phyloP scores from a whole-genome alignment of 352 stramenopile genomes.

The Phytopythium kandeliae region DNA sequence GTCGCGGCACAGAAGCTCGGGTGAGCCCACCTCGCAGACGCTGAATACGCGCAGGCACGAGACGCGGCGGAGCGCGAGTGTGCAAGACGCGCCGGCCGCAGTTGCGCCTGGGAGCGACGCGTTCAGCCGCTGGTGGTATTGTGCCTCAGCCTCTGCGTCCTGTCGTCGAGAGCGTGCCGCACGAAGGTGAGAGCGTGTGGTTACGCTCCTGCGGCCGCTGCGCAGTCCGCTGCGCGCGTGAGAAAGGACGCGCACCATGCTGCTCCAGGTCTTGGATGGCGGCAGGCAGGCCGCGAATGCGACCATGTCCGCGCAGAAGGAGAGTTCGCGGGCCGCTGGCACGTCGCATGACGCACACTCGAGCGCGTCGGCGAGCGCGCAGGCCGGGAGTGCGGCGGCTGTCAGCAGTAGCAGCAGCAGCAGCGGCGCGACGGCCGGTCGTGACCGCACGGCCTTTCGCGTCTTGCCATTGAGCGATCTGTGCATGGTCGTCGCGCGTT shows the following conservation, averaged over 20 bases:
- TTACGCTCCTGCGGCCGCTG: neutral
- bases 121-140: slow-evolving; percentile 31
- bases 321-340: slow-evolving; percentile 26
- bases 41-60: slow-evolving; percentile 59
- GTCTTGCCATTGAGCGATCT: too few species aligned
- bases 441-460: slow-evolving; percentile 2
- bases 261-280: slow-evolving; percentile 49
- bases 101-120: neutral
- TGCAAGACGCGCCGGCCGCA: slow-evolving; percentile 20
- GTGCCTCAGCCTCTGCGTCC: slow-evolving; percentile 29
- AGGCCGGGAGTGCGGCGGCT: neutral
- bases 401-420: slow-evolving; percentile 1
- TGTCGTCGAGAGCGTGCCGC: slow-evolving; percentile 3
- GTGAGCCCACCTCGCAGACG: slow-evolving; percentile 61
- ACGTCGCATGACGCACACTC: slow-evolving; percentile 53
- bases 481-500: too few species aligned
- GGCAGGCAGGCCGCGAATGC: slow-evolving; percentile 47
- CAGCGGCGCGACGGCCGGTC: neutral
- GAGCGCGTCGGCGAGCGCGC: slow-evolving; percentile 2
- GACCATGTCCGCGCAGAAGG: slow-evolving; percentile 51
- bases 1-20: slow-evolving; percentile 45
- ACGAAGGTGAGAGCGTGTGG: neutral
- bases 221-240: neutral
- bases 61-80: slow-evolving; percentile 27
- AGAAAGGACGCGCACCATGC: neutral